A percentile compares a stretch with the other conserved stretches of the same genome.
phyloP scores from a whole-genome alignment of 1,139 yeast genomes.

The Nakaseomyces uthaithaninus region DNA sequence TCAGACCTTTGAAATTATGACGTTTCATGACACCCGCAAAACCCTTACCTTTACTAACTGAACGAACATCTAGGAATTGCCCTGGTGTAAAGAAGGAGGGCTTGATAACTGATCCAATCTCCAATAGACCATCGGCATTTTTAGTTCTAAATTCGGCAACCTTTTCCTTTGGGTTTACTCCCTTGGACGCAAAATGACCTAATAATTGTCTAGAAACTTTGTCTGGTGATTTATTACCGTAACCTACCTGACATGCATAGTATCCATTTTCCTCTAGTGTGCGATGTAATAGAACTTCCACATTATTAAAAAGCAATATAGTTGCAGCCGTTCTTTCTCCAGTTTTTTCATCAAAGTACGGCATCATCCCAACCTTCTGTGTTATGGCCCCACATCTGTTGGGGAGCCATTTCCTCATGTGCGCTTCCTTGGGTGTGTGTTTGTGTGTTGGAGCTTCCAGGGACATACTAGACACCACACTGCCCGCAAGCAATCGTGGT shows the following conservation, averaged over 20 bases:
- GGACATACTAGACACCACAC: slow-evolving; percentile 14
- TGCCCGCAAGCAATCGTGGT: slow-evolving; percentile 19
- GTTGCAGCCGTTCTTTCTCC: slow-evolving; percentile 78
- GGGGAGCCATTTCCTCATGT: slow-evolving; percentile 59
- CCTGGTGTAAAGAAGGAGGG: slow-evolving; percentile 85
- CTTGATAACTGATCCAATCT: slow-evolving; percentile 67
- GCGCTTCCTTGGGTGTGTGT: slow-evolving; percentile 51
- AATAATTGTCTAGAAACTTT: slow-evolving; percentile 59
- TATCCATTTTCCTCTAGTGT: slow-evolving; percentile 67
- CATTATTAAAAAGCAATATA: slow-evolving; percentile 75
- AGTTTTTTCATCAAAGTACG: slow-evolving; percentile 58
- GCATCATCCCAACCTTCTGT: slow-evolving; percentile 81
- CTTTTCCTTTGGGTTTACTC: slow-evolving; percentile 74
- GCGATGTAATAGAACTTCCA: slow-evolving; percentile 73
- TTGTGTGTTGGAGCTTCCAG: slow-evolving; percentile 36
- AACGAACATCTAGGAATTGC: slow-evolving; percentile 72
- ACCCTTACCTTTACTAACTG: slow-evolving; percentile 88
- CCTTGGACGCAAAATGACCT: slow-evolving; percentile 73
- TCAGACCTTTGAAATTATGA: slow-evolving; percentile 83
- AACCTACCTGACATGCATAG: slow-evolving; percentile 83
- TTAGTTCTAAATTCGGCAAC: slow-evolving; percentile 74
- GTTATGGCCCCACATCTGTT: slow-evolving; percentile 79
- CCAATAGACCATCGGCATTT: slow-evolving; percentile 55
- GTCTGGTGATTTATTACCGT: slow-evolving; percentile 56
- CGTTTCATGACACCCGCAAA: slow-evolving; percentile 98